phyloP scores from a whole-genome alignment of 768 basidiomycete genomes.

The Pleurotus pulmonarius region DNA sequence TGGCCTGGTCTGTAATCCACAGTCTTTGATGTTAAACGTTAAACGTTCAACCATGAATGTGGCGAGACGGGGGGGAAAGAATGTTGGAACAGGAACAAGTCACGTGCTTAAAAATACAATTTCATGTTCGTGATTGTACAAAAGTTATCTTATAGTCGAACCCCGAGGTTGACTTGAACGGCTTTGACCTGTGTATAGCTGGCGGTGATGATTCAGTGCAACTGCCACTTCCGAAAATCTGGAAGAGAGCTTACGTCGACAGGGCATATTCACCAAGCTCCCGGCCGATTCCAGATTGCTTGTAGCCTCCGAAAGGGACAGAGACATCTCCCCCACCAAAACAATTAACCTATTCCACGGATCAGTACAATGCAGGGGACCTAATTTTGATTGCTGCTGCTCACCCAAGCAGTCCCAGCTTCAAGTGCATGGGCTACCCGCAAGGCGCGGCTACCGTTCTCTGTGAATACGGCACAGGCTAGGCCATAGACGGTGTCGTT shows the following conservation, averaged over 20 bases:
- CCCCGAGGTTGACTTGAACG: slow-evolving; percentile 55
- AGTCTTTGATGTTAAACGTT: too few relatives aligned
- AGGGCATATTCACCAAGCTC: slow-evolving; percentile 6
- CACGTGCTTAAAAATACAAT: too few relatives aligned
- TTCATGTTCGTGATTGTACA: too few relatives aligned
- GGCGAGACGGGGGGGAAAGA: too few relatives aligned
- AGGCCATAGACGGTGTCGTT: slow-evolving; percentile 82
- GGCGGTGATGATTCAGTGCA: not conserved
- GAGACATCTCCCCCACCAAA: not conserved
- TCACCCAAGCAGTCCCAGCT: slow-evolving; percentile 62
- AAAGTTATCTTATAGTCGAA: not conserved
- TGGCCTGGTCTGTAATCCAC: too few relatives aligned
- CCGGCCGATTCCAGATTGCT: slow-evolving; percentile 4
- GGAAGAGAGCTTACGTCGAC: not conserved
- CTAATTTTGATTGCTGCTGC: not conserved
- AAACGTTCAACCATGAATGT: too few relatives aligned
- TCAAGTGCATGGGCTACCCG: slow-evolving; percentile 60
- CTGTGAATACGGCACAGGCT: slow-evolving; percentile 72
- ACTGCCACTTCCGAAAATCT: too few relatives aligned
- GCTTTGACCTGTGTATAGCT: slow-evolving; percentile 42
- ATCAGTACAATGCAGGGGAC: not conserved
- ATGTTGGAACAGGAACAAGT: too few relatives aligned
- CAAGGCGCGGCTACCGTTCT: slow-evolving; percentile 64
- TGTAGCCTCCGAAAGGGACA: slow-evolving; percentile 1
- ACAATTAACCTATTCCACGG: slow-evolving; percentile 17